These are phyloP conservation scores for Ganoderma sp. DNA, from an alignment of 1,284 basidiomycete genomes.

Conservation along the genomic window DNA sequence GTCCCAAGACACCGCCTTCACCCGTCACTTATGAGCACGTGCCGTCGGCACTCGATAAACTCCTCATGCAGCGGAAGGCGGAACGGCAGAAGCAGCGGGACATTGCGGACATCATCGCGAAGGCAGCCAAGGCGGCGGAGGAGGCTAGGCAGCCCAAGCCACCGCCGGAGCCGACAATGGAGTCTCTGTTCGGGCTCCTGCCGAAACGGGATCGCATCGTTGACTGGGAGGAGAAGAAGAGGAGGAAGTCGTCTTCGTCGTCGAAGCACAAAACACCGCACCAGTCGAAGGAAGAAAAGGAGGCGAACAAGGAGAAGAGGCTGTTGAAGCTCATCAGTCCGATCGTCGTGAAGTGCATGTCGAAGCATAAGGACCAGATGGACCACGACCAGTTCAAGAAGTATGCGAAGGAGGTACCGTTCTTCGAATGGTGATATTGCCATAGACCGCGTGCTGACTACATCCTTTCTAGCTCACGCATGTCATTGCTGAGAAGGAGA, in stretches of 20 bases:
- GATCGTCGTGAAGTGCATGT: slow-evolving; percentile 91
- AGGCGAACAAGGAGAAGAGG: slow-evolving; percentile 80
- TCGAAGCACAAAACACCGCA: slow-evolving; percentile 47
- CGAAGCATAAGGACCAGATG: slow-evolving; percentile 83
- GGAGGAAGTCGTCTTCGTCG: slow-evolving; percentile 27
- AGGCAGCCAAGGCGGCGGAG: slow-evolving; percentile 51
- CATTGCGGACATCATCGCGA: slow-evolving; percentile 55
- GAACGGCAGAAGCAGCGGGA: slow-evolving; percentile 35
- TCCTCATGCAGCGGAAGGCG: slow-evolving; percentile 17
- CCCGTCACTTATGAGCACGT: neutral
- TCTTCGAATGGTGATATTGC: neutral
- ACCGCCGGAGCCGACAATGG: slow-evolving; percentile 20
- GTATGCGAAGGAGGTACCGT: slow-evolving; percentile 87
- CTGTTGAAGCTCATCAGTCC: slow-evolving; percentile 86
- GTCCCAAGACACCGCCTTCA: slow-evolving; percentile 22
- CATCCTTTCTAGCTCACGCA: slow-evolving; percentile 66
- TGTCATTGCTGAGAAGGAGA: slow-evolving; percentile 90
- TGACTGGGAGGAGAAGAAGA: slow-evolving; percentile 44
- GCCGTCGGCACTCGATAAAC: slow-evolving; percentile 6
- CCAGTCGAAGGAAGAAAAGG: slow-evolving; percentile 59
- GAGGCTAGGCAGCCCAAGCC: slow-evolving; percentile 37
- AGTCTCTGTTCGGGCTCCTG: slow-evolving; percentile 1
- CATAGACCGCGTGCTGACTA: slow-evolving; percentile 7
- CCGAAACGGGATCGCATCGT: slow-evolving; percentile 11
- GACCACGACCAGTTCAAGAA: slow-evolving; percentile 92